These are phyloP conservation scores for Colletotrichum caudatum DNA, from an alignment of 2,329 filamentous ascomycete genomes.

Conservation along the genomic window DNA sequence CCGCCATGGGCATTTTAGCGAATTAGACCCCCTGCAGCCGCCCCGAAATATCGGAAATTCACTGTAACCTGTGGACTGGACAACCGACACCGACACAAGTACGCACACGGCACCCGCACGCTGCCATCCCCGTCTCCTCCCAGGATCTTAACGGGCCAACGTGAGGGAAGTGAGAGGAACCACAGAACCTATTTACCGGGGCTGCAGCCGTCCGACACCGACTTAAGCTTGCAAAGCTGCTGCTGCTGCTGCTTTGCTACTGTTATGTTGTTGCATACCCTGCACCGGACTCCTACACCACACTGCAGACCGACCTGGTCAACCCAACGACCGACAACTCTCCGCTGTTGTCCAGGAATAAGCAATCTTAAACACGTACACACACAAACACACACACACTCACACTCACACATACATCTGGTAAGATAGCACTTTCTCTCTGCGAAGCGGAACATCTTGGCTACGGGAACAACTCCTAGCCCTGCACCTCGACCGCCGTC, in stretches of 20 bases:
- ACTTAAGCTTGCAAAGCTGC: slow-evolving; percentile 38
- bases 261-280: slow-evolving; percentile 23
- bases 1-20: slow-evolving; percentile 24
- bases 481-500: slow-evolving; percentile 12
- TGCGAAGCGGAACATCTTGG: slow-evolving; percentile 40
- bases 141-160: slow-evolving; percentile 1
- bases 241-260: background rate
- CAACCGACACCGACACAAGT: slow-evolving; percentile 38
- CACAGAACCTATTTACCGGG: slow-evolving; percentile 15
- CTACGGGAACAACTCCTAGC: slow-evolving; percentile 20
- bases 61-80: slow-evolving; percentile 38
- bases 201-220: slow-evolving; percentile 38
- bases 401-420: slow-evolving; percentile 25
- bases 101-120: background rate
- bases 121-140: background rate
- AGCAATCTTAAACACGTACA: slow-evolving; percentile 6
- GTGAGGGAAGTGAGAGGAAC: slow-evolving; percentile 12
- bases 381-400: slow-evolving; percentile 15
- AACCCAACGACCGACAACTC: slow-evolving; percentile 36
- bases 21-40: slow-evolving; percentile 32
- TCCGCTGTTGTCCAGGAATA: slow-evolving; percentile 33
- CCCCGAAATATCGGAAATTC: slow-evolving; percentile 41
- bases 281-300: slow-evolving; percentile 28
- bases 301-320: slow-evolving; percentile 13
- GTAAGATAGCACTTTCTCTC: slow-evolving; percentile 26